Evolutionary conservation across 2,329 filamentous ascomycete species (phyloP).

Genomic region (Leptographium lundbergii): DNA sequence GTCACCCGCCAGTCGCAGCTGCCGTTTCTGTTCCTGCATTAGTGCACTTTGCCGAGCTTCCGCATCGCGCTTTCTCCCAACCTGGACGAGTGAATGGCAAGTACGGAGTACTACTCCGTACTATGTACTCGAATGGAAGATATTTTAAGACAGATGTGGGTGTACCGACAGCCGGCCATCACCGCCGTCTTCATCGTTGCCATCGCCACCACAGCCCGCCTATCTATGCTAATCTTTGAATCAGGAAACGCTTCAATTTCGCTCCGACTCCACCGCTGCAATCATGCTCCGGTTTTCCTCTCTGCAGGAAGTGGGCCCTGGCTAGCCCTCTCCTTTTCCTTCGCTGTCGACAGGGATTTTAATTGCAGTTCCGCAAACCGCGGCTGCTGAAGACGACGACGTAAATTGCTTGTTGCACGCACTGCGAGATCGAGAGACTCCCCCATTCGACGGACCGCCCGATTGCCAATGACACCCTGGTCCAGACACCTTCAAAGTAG

Average conservation of each 20-base stretch:
- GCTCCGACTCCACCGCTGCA: neutral
- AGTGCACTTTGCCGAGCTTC: neutral
- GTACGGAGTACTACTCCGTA: too few relatives aligned
- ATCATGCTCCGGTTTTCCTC: neutral
- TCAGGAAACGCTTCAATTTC: neutral
- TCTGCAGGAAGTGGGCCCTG: neutral
- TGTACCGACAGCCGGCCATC: neutral
- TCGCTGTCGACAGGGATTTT: neutral
- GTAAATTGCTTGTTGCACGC: neutral
- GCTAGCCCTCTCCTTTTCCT: neutral
- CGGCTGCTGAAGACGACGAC: neutral
- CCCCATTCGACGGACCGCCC: neutral
- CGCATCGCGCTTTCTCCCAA: neutral
- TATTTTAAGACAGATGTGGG: too few relatives aligned
- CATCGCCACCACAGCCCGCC: neutral
- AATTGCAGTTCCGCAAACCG: neutral
- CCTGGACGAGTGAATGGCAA: neutral
- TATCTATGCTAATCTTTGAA: neutral
- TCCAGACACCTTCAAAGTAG: neutral
- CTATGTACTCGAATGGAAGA: too few relatives aligned
- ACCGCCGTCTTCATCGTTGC: neutral
- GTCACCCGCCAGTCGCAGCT: neutral
- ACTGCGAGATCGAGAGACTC: neutral
- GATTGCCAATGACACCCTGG: neutral
- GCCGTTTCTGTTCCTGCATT: conserved; percentile 1